These are phyloP conservation scores for Haematococcus sp. DNA, from an alignment of 139 green algal species.

Conservation along the genomic window DNA sequence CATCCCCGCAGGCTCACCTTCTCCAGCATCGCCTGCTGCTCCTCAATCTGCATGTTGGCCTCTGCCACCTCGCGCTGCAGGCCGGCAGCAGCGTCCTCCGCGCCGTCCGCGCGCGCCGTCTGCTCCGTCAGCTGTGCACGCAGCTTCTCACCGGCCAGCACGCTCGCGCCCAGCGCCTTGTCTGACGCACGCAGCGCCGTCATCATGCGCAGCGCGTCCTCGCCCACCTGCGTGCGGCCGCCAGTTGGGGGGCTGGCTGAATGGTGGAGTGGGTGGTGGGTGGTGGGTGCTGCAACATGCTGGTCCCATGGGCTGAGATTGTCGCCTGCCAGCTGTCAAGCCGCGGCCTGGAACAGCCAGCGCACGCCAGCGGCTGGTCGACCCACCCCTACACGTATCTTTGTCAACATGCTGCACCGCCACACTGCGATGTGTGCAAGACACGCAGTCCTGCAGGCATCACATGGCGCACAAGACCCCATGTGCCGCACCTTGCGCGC, in stretches of 20 bases:
- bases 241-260: not conserved
- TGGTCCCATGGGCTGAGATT: not conserved
- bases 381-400: too few relatives aligned
- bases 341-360: too few relatives aligned
- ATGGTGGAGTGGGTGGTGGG: not conserved
- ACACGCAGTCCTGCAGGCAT: too few relatives aligned
- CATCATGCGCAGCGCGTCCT: constrained; percentile 26
- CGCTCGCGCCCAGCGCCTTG: constrained; percentile 8
- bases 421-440: too few relatives aligned
- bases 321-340: too few relatives aligned
- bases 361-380: too few relatives aligned
- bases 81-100: constrained; percentile 16
- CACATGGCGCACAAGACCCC: not conserved
- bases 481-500: constrained; percentile 24
- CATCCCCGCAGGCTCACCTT: constrained; percentile 21
- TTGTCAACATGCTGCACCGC: too few relatives aligned
- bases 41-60: constrained; percentile 18
- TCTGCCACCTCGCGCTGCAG: constrained; percentile 15
- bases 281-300: too few relatives aligned
- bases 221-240: constrained; percentile 33
- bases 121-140: not conserved
- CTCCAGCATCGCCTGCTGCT: constrained; percentile 31
- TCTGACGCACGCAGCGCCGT: not conserved
- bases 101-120: not conserved
- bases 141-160: constrained; percentile 18